Evolutionary conservation across 257 asterid genomes (phyloP).

Genomic region (Henckelia pumila): DNA sequence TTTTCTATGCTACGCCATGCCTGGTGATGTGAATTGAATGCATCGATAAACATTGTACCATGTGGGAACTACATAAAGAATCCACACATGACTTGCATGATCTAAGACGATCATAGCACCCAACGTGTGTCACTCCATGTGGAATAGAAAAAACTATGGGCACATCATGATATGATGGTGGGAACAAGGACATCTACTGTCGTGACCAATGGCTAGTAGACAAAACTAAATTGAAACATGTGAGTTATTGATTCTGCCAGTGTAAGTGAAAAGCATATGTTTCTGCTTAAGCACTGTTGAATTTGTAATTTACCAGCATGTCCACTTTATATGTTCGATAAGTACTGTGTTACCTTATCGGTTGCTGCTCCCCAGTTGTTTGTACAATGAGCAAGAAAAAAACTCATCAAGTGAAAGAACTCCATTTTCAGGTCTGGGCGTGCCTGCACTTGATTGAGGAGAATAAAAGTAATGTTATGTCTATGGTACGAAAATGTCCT

Average conservation of each 20-base stretch:
- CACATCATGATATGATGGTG: not conserved
- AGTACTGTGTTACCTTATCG: slow-evolving; percentile 65
- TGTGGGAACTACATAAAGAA: not conserved
- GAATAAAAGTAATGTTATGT: slow-evolving; percentile 13
- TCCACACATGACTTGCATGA: not conserved
- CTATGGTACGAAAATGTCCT: too few relatives aligned
- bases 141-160: not conserved
- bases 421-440: slow-evolving; percentile 96
- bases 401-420: slow-evolving; percentile 92
- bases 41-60: not conserved
- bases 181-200: not conserved
- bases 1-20: not conserved
- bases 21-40: not conserved
- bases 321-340: slow-evolving; percentile 15
- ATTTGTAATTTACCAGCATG: slow-evolving; percentile 2
- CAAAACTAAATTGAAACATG: not conserved
- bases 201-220: not conserved
- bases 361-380: slow-evolving; percentile 81
- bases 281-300: not conserved
- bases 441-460: slow-evolving; percentile 55
- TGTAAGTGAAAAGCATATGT: not conserved
- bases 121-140: too few relatives aligned
- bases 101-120: not conserved
- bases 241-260: not conserved
- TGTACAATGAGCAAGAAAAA: slow-evolving; percentile 88